phyloP scores from a whole-genome alignment of 1,284 basidiomycete species.

The Apiotrichum sp. region DNA sequence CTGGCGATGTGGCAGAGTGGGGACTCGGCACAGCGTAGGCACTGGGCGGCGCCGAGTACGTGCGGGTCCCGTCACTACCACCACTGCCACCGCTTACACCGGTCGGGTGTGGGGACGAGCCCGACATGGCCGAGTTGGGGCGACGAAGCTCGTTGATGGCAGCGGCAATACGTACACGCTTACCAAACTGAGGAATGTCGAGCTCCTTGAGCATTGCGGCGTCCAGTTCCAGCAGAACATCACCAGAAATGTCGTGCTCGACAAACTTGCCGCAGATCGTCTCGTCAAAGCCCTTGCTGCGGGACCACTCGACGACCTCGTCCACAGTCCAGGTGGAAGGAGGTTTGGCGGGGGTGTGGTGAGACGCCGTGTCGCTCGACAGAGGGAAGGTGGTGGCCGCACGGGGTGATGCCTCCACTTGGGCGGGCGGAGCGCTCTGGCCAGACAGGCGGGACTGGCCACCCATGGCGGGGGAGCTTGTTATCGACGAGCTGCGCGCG shows the following conservation, averaged over 20 bases:
- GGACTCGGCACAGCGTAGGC: not conserved
- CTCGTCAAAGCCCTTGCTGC: slow-evolving; percentile 75
- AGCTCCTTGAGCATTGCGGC: slow-evolving; percentile 91
- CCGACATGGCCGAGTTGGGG: slow-evolving; percentile 54
- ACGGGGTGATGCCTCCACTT: not conserved
- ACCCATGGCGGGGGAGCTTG: not conserved
- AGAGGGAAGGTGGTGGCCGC: not conserved
- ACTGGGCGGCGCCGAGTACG: slow-evolving; percentile 1
- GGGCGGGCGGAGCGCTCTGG: not conserved
- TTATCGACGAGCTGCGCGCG: not conserved
- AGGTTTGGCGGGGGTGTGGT: not conserved
- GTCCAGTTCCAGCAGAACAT: slow-evolving; percentile 91
- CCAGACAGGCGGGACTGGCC: not conserved
- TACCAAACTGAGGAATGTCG: slow-evolving; percentile 88
- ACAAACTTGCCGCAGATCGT: slow-evolving; percentile 72
- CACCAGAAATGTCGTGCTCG: slow-evolving; percentile 94
- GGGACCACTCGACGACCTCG: slow-evolving; percentile 86
- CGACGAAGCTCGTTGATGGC: slow-evolving; percentile 85
- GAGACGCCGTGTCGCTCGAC: not conserved
- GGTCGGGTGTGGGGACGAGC: slow-evolving; percentile 14
- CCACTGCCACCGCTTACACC: not conserved
- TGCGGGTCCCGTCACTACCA: not conserved
- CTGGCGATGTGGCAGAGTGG: not conserved
- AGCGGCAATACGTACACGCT: slow-evolving; percentile 86
- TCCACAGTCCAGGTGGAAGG: slow-evolving; percentile 72